phyloP scores from a whole-genome alignment of 371 early-diverging fungal genomes.

The Globomyces sp. region DNA sequence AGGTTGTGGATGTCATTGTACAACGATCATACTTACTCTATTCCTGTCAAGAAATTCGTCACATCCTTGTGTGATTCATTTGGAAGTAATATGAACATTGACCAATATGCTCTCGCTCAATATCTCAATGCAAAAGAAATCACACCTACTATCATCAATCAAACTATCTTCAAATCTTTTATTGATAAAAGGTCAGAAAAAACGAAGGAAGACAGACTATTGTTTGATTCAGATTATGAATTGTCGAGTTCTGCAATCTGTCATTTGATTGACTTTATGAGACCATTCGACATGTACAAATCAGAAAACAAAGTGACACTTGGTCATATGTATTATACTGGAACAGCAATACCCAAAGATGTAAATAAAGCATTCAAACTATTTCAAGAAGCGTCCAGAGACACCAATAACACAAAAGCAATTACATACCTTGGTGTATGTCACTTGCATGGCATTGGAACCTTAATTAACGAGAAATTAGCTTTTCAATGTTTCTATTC shows the following conservation, averaged over 20 bases:
- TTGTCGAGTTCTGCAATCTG: not conserved
- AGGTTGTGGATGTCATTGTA: too few relatives aligned
- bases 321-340: constrained; percentile 1
- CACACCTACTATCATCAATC: not conserved
- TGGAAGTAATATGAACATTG: not conserved
- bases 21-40: not conserved
- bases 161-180: not conserved
- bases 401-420: not conserved
- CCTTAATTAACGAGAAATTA: not conserved
- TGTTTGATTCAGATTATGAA: not conserved
- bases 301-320: not conserved
- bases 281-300: not conserved
- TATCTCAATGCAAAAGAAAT: not conserved
- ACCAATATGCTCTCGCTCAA: not conserved
- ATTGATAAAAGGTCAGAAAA: not conserved
- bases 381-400: not conserved
- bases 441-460: not conserved
- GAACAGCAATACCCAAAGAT: not conserved
- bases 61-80: not conserved
- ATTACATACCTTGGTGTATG: not conserved
- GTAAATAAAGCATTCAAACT: not conserved
- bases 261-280: not conserved
- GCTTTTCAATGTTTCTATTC: not conserved
- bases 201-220: not conserved
- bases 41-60: not conserved